Base-by-base conservation (phyloP, 2,329 filamentous ascomycete genomes). In the Cryphonectria parasitica region DNA sequence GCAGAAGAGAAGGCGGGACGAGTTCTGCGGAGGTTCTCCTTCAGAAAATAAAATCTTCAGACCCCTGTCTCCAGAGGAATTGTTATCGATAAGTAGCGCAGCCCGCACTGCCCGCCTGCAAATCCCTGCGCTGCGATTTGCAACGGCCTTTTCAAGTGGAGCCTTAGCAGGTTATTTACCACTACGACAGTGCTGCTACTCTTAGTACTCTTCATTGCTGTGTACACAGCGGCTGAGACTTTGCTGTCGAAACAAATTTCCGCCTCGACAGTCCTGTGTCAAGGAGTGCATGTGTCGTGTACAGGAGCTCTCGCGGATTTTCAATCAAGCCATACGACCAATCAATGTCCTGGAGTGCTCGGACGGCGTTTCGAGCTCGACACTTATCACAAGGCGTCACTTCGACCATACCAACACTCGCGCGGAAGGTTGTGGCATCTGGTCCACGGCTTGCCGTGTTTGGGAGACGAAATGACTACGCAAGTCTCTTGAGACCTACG, bases 341-440 rank as follows among this genome's bases (percentile, higher is more conserved):
- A 70, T 72, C 69, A 73, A 73, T 73, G 72, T 73, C 66, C 67
- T 61, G 69, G n/a, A 63, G 45, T 71, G 69, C 69, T 68, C 67
- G 72, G 45, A 39, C 64, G 66, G 69, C 49, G 36, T 28, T 43
- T 66, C 65, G 69, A 72, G 69, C 60, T 70, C 66, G 62, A 62
- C 67, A 66, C 17, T 52, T 52, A 10, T 1, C 45, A 19, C 64
- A 22, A n/a, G 36, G 17, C 43, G 36, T 64, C 56, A 56, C 54
- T 25, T 31, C 56, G 31, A 52, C 62, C 52, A 39, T 58, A 5
- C 31, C 41, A 31, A 2, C n/a, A 34, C 4, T 56, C 22, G 11
- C 43, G 41, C n/a, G 28, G 28, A 64, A 31, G 49, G 31, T 17
- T 17, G 34, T 61, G 22, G 28, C 41, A 25, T n/a, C 5, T 25